Conservation (phyloP, 177 flowering plant genomes). For the Vitis hybrid region DNA sequence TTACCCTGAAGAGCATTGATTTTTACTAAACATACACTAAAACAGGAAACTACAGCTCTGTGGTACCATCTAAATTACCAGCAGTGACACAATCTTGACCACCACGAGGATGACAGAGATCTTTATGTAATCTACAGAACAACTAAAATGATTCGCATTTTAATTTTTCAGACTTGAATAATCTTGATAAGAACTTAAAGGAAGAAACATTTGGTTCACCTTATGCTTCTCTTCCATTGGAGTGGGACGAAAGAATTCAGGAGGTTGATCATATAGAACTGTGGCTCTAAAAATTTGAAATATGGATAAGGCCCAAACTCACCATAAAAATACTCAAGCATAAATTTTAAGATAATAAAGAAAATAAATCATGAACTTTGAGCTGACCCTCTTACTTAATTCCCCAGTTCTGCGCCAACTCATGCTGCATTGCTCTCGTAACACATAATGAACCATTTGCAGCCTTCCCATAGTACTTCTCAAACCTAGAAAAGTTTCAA, state of each 20-base stretch:
- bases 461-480: conserved; percentile 79
- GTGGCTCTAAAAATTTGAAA: conserved; percentile 57
- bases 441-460: conserved; percentile 91
- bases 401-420: conserved; percentile 92
- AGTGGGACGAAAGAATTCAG: conserved; percentile 87
- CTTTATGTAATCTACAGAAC: conserved; percentile 65
- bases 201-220: conserved; percentile 37
- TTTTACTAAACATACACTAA: background rate
- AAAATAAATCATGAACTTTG: background rate
- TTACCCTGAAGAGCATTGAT: background rate
- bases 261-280: conserved; percentile 97
- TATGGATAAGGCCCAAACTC: background rate
- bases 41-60: background rate
- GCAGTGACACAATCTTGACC: conserved; percentile 58
- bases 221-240: conserved; percentile 80
- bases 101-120: conserved; percentile 41
- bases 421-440: conserved; percentile 96
- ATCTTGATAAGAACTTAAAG: background rate
- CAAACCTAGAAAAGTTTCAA: conserved; percentile 48
- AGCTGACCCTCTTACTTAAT: conserved; percentile 53
- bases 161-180: background rate
- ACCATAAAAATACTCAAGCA: background rate
- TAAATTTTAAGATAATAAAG: background rate
- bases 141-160: conserved; percentile 40
- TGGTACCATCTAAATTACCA: conserved; percentile 44